These are phyloP conservation scores for Kwoniella botswanensis DNA, from an alignment of 768 basidiomycete species.

Conservation along the genomic window DNA sequence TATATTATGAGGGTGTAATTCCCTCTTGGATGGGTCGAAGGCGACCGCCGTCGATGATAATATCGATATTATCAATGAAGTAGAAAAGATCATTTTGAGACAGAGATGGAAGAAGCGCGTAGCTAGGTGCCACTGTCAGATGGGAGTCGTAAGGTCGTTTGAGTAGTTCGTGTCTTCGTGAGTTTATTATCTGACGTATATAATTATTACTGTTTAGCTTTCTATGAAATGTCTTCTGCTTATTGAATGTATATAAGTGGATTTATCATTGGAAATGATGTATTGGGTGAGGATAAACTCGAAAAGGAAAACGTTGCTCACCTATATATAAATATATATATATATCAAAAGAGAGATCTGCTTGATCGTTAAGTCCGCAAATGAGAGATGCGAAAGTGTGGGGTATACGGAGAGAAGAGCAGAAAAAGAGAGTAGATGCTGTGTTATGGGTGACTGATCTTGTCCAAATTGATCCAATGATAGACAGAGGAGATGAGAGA, in stretches of 20 bases:
- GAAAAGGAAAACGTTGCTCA: background rate
- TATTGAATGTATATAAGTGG: no score
- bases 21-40: slow-evolving; percentile 1
- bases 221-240: no score
- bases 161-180: background rate
- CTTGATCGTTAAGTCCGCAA: background rate
- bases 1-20: slow-evolving; percentile 36
- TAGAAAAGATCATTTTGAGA: slow-evolving; percentile 2
- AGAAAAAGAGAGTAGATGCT: background rate
- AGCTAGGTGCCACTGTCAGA: background rate
- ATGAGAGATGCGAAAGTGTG: background rate
- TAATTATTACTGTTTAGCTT: no score
- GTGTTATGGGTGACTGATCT: background rate
- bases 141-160: background rate
- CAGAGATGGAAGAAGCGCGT: background rate
- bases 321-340: background rate
- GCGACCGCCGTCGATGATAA: background rate
- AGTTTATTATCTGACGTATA: background rate
- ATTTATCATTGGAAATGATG: background rate
- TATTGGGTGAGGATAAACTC: background rate
- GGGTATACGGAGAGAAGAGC: slow-evolving; percentile 3
- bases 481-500: background rate
- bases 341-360: background rate
- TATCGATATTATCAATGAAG: slow-evolving; percentile 7
- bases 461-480: background rate